phyloP scores from a whole-genome alignment of 2,329 filamentous ascomycete genomes.

The Epichloe festucae region DNA sequence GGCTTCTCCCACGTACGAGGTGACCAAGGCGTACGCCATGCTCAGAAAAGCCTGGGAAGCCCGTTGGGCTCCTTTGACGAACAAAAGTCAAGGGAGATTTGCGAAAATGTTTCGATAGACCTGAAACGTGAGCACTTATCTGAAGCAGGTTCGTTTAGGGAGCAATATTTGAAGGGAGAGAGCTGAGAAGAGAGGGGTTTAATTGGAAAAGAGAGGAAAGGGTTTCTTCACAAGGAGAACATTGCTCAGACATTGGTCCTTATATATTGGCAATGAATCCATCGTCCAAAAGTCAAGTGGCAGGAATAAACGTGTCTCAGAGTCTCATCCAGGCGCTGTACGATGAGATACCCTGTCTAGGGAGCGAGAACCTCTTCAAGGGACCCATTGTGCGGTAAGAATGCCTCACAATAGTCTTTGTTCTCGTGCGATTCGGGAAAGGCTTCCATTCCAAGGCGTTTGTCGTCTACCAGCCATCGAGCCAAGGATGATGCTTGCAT shows the following conservation, averaged over 20 bases:
- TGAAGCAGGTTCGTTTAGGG: neutral
- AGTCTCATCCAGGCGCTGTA: neutral
- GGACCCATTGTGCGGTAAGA: neutral
- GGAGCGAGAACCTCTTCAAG: neutral
- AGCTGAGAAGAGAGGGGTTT: neutral
- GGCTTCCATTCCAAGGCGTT: neutral
- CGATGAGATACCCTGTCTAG: neutral
- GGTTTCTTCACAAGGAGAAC: neutral
- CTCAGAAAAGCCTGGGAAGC: neutral
- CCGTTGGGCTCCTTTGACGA: no score
- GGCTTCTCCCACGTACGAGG: slow-evolving; percentile 29
- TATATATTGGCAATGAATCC: slow-evolving; percentile 4
- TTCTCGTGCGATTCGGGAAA: neutral
- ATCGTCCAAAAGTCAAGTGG: slow-evolving; percentile 1
- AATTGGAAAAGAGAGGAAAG: slow-evolving; percentile 2
- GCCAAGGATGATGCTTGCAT: neutral
- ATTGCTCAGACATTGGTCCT: slow-evolving; percentile 1
- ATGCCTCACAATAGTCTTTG: slow-evolving; percentile 2
- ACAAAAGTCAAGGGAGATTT: neutral
- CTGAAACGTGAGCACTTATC: no score
- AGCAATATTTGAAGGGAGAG: neutral
- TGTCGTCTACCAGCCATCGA: neutral
- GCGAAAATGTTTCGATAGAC: neutral
- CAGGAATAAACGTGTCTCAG: neutral
- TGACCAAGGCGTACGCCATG: slow-evolving; percentile 28